These are phyloP conservation scores for Pinus tabuliformis DNA, from an alignment of 75 land plant species.

Conservation along the genomic window DNA sequence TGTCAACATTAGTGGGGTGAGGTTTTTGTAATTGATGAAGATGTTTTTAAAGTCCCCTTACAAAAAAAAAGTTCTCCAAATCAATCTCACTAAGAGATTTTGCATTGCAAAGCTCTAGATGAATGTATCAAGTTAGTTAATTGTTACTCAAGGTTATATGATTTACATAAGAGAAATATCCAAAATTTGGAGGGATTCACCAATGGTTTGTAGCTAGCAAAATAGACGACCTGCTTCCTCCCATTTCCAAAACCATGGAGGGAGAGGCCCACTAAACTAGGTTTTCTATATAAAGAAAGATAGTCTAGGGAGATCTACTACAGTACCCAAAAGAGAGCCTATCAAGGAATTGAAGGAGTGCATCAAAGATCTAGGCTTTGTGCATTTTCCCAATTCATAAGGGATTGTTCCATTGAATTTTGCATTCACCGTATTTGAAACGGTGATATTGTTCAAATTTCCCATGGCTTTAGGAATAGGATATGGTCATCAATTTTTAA, in stretches of 20 bases:
- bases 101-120: constrained; percentile 26
- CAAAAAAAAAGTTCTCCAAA: constrained; percentile 17
- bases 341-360: constrained; percentile 55
- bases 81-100: constrained; percentile 10
- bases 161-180: constrained; percentile 14
- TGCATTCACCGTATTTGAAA: constrained; percentile 27
- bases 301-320: constrained; percentile 7
- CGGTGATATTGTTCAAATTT: constrained; percentile 29
- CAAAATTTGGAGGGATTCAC: constrained; percentile 23
- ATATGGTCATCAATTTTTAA: constrained; percentile 33
- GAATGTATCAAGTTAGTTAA: constrained; percentile 17
- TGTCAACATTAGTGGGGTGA: constrained; percentile 12
- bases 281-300: constrained; percentile 21
- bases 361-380: constrained; percentile 24
- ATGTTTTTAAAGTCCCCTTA: constrained; percentile 18
- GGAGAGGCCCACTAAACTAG: constrained; percentile 21
- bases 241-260: constrained; percentile 18
- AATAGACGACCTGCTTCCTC: constrained; percentile 2
- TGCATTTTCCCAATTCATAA: constrained; percentile 51
- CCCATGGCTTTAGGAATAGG: constrained; percentile 49
- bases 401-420: constrained; percentile 59
- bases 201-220: constrained; percentile 19
- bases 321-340: constrained; percentile 40
- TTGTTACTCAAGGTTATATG: constrained; percentile 19
- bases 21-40: constrained; percentile 11